phyloP scores from a whole-genome alignment of 257 asterid genomes.

The Verbena officinalis region DNA sequence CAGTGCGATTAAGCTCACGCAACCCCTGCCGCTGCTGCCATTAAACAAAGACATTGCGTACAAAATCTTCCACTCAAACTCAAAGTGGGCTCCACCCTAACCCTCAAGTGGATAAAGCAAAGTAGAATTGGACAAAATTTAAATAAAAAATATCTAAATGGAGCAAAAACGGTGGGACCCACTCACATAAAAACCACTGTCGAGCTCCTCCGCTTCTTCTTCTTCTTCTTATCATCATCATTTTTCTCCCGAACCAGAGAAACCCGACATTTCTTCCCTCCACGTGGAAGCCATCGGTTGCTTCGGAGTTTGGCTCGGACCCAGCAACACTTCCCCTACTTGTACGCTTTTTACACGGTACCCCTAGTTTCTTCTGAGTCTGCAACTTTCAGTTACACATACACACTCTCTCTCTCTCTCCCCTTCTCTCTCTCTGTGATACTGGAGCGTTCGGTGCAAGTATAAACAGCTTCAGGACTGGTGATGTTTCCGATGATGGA shows the following conservation, averaged over 20 bases:
- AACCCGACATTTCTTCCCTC: conserved; percentile 8
- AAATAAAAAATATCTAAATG: not conserved
- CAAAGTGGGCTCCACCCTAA: conserved; percentile 28
- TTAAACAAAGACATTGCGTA: conserved; percentile 23
- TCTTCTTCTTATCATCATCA: conserved; percentile 29
- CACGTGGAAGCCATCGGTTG: conserved; percentile 49
- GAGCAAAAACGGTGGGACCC: conserved; percentile 32
- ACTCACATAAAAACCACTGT: not conserved
- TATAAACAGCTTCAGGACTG: conserved; percentile 8
- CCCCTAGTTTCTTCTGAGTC: conserved; percentile 8
- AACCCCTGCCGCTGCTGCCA: not conserved
- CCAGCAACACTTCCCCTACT: conserved; percentile 19
- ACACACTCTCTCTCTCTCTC: conserved; percentile 4
- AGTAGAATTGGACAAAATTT: not conserved
- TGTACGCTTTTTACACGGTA: conserved; percentile 33
- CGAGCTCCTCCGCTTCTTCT: no score
- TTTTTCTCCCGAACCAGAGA: conserved; percentile 32
- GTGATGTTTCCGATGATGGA: conserved; percentile 27
- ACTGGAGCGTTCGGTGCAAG: not conserved
- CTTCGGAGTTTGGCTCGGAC: conserved; percentile 46
- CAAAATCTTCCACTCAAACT: conserved; percentile 32
- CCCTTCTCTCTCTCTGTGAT: conserved; percentile 20
- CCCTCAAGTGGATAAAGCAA: conserved; percentile 29
- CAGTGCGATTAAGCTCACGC: not conserved
- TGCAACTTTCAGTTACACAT: conserved; percentile 22